Evolutionary conservation across 2,329 filamentous ascomycete species (phyloP).

Genomic region (Pseudogymnoascus sp.): DNA sequence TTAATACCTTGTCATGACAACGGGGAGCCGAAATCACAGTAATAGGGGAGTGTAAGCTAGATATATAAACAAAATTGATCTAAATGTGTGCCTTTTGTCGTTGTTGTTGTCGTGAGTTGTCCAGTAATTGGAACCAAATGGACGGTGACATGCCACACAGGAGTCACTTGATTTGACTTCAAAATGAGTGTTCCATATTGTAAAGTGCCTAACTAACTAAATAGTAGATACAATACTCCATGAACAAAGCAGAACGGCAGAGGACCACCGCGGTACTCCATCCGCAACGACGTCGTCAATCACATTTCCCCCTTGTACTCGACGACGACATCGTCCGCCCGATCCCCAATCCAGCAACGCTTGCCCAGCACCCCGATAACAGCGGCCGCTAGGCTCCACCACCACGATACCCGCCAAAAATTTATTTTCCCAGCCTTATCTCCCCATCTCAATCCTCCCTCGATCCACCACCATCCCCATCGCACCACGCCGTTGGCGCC

Average conservation of each 20-base stretch:
- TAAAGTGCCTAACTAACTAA: neutral
- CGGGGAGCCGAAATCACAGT: neutral
- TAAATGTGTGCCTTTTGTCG: neutral
- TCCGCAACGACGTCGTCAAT: neutral
- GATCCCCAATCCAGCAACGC: slow-evolving; percentile 6
- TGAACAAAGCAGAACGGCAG: neutral
- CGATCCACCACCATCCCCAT: neutral
- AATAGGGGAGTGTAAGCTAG: slow-evolving; percentile 1
- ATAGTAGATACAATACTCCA: neutral
- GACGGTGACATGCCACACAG: neutral
- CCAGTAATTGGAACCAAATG: neutral
- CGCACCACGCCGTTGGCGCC: neutral
- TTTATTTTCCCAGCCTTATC: slow-evolving; percentile 8
- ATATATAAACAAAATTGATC: neutral
- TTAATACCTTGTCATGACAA: neutral
- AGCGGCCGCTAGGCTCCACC: slow-evolving; percentile 7
- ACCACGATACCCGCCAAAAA: neutral
- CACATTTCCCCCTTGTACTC: neutral
- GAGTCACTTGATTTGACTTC: neutral
- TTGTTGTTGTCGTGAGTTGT: neutral
- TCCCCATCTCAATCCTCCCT: neutral
- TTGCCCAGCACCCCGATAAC: neutral
- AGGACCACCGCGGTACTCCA: neutral
- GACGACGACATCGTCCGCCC: neutral
- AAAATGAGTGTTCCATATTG: neutral